Evolutionary conservation across 208 protist genomes (phyloP).

Genomic region (Leishmania turanica): DNA sequence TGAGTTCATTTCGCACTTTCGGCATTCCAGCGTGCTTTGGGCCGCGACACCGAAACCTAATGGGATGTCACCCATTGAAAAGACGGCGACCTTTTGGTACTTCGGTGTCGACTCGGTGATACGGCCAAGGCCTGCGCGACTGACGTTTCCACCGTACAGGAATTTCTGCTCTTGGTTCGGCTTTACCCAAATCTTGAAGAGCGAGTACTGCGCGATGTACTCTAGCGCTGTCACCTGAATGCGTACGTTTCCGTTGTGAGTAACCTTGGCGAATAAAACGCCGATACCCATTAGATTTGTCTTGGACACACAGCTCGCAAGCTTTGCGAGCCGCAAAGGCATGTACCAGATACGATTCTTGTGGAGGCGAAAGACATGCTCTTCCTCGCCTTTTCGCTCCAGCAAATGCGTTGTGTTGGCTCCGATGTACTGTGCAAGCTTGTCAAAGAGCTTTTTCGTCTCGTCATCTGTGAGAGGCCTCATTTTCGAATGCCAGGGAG

Average conservation of each 20-base stretch:
- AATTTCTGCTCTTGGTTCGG: constrained; percentile 99
- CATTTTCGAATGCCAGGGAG: constrained; percentile 41
- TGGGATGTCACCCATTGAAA: constrained; percentile 97
- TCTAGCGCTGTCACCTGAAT: constrained; percentile 91
- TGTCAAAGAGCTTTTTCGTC: constrained; percentile 91
- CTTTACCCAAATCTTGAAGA: constrained; percentile 99
- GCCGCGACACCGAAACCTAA: constrained; percentile 98
- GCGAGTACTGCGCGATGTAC: constrained; percentile 92
- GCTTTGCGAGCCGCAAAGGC: constrained; percentile 76
- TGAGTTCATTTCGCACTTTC: constrained; percentile 96
- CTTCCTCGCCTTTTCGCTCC: constrained; percentile 75
- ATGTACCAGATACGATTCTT: constrained; percentile 94
- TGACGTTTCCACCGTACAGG: constrained; percentile 99
- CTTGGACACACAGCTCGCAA: constrained; percentile 88
- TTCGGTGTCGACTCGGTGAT: constrained; percentile 98
- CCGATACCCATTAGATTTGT: constrained; percentile 91
- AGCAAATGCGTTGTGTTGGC: constrained; percentile 88
- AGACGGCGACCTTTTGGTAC: constrained; percentile 98
- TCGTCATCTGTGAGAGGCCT: constrained; percentile 79
- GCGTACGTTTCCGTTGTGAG: constrained; percentile 89
- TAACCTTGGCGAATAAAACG: constrained; percentile 90
- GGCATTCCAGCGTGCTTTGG: constrained; percentile 95
- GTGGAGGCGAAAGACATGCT: constrained; percentile 92
- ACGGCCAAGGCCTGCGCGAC: constrained; percentile 96
- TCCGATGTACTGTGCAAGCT: constrained; percentile 93